phyloP scores from a whole-genome alignment of 2,329 filamentous ascomycete species.

The Diaporthe destruens region DNA sequence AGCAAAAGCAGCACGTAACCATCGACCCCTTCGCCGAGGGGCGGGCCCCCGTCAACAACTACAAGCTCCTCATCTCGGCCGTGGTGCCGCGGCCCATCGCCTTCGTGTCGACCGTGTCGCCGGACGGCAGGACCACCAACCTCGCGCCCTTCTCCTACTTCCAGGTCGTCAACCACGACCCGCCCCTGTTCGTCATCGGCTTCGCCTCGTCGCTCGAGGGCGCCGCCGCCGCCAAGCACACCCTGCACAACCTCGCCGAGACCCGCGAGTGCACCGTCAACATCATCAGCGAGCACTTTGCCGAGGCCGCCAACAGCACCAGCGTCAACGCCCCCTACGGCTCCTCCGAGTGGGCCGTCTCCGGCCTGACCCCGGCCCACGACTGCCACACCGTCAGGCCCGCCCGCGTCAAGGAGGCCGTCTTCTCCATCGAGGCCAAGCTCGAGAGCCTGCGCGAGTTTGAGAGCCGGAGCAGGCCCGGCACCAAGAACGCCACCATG shows the following conservation, averaged over 20 bases:
- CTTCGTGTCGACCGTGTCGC: constrained; percentile 67
- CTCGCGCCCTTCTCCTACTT: constrained; percentile 89
- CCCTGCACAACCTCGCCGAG: constrained; percentile 77
- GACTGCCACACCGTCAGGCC: constrained; percentile 75
- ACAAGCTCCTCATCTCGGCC: constrained; percentile 89
- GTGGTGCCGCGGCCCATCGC: constrained; percentile 87
- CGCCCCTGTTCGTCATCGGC: constrained; percentile 79
- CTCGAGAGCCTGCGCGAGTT: constrained; percentile 82
- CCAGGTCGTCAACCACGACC: constrained; percentile 84
- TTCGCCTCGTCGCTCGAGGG: constrained; percentile 61
- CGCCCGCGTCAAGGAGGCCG: constrained; percentile 82
- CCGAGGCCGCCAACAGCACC: constrained; percentile 90
- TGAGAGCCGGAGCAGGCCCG: constrained; percentile 76
- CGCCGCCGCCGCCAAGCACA: constrained; percentile 77
- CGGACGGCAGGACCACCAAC: constrained; percentile 76
- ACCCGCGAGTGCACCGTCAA: constrained; percentile 84
- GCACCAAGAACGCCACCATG: constrained; percentile 80
- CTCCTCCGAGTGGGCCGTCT: constrained; percentile 82
- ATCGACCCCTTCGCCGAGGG: constrained; percentile 85
- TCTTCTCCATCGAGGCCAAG: constrained; percentile 86
- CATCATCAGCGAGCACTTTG: constrained; percentile 85
- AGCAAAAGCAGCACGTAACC: constrained; percentile 71
- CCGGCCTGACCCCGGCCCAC: constrained; percentile 78
- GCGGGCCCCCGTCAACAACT: constrained; percentile 79
- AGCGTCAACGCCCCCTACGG: constrained; percentile 83